These are phyloP conservation scores for Amborella trichopoda DNA, from an alignment of 164 flowering plant species.

Conservation along the genomic window DNA sequence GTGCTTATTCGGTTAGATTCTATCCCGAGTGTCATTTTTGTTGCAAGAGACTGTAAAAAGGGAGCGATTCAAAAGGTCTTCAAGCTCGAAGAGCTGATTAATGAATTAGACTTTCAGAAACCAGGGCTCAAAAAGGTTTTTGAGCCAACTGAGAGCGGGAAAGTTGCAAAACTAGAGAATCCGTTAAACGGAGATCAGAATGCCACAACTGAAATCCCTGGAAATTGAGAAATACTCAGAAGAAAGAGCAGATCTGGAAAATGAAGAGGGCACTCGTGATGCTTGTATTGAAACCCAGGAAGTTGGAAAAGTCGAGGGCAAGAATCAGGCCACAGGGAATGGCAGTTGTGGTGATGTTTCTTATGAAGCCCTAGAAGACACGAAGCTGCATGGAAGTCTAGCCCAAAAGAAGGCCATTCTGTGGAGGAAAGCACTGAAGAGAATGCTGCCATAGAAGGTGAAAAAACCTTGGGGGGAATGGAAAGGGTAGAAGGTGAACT, in stretches of 20 bases:
- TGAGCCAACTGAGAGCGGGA: neutral
- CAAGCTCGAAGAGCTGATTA: constrained; percentile 49
- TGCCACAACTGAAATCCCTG: neutral
- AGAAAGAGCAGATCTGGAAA: constrained; percentile 9
- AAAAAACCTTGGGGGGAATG: too few relatives aligned
- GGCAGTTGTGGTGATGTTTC: too few relatives aligned
- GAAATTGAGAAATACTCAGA: neutral
- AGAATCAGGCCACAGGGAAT: too few relatives aligned
- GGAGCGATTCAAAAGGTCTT: constrained; percentile 44
- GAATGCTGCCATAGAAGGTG: too few relatives aligned
- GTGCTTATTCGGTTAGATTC: constrained; percentile 56
- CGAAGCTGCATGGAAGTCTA: too few relatives aligned
- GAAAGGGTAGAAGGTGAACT: too few relatives aligned
- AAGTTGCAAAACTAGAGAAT: neutral
- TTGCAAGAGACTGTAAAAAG: constrained; percentile 50
- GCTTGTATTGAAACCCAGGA: constrained; percentile 41
- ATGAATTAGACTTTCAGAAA: constrained; percentile 11
- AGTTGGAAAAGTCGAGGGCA: too few relatives aligned
- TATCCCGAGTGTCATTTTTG: constrained; percentile 40
- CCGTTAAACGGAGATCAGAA: neutral
- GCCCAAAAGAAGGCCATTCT: too few relatives aligned
- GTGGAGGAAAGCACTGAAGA: too few relatives aligned
- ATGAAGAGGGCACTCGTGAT: constrained; percentile 21
- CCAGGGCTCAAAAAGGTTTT: neutral
- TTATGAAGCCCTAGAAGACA: too few relatives aligned